These are phyloP conservation scores for Trypanosoma boissoni DNA, from an alignment of 208 protist genomes.

Conservation along the genomic window DNA sequence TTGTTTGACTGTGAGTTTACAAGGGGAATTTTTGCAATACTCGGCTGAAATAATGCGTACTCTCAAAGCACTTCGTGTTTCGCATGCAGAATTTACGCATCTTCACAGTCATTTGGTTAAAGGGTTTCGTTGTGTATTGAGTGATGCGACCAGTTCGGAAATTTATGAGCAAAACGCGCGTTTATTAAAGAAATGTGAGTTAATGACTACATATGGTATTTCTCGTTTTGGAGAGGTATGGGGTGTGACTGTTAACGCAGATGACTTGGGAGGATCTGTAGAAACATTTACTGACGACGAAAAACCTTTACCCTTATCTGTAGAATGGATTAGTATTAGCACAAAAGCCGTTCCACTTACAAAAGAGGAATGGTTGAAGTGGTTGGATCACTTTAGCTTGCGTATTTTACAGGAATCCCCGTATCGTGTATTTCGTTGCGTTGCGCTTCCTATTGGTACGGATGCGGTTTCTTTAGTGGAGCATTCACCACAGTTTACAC, in stretches of 20 bases:
- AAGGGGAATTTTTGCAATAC: slow-evolving; percentile 80
- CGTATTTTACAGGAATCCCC: slow-evolving; percentile 80
- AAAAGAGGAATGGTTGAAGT: slow-evolving; percentile 82
- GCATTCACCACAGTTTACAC: slow-evolving; percentile 55
- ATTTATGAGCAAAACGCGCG: slow-evolving; percentile 43
- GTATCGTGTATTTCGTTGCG: slow-evolving; percentile 83
- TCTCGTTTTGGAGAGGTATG: slow-evolving; percentile 54
- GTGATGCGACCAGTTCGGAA: slow-evolving; percentile 29
- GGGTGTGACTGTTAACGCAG: slow-evolving; percentile 40
- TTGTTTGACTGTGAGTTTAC: slow-evolving; percentile 51
- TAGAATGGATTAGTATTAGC: slow-evolving; percentile 46
- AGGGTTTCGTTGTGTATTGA: slow-evolving; percentile 39
- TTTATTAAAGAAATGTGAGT: slow-evolving; percentile 64
- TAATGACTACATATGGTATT: slow-evolving; percentile 43
- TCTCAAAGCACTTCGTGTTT: slow-evolving; percentile 66
- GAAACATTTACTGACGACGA: slow-evolving; percentile 37
- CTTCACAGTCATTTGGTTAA: slow-evolving; percentile 54
- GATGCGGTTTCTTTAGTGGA: slow-evolving; percentile 69
- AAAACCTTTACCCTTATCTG: slow-evolving; percentile 51
- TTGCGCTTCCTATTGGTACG: slow-evolving; percentile 53
- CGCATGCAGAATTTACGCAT: slow-evolving; percentile 51
- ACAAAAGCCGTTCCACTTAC: slow-evolving; percentile 62
- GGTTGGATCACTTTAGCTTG: slow-evolving; percentile 63
- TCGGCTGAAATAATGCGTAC: slow-evolving; percentile 59
- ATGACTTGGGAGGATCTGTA: slow-evolving; percentile 26